Conservation (phyloP, 2,329 filamentous ascomycete genomes). For the Xylaria sp. region DNA sequence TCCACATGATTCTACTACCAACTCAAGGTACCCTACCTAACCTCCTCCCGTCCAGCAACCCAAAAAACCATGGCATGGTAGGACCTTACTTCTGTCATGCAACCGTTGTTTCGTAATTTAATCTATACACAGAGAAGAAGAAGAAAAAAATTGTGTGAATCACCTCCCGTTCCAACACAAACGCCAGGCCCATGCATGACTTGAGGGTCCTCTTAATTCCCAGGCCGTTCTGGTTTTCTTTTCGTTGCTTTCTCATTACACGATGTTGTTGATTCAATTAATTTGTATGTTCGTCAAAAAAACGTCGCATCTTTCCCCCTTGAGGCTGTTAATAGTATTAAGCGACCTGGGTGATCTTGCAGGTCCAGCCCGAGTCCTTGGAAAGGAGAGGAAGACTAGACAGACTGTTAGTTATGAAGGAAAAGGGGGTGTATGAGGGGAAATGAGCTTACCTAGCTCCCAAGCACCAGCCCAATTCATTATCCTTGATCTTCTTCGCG, state of each 20-base stretch:
- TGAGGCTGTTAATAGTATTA: conserved; percentile 32
- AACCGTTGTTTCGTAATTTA: conserved; percentile 7
- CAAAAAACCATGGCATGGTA: neutral
- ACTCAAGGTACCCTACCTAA: no score
- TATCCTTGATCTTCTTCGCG: conserved; percentile 96
- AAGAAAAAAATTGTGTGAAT: neutral
- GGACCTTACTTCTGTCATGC: conserved; percentile 8
- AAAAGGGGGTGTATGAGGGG: neutral
- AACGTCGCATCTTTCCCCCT: neutral
- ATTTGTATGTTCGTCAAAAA: conserved; percentile 3
- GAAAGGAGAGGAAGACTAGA: conserved; percentile 74
- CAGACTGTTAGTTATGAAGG: conserved; percentile 33
- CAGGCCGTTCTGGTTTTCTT: conserved; percentile 2
- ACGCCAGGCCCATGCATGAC: conserved; percentile 10
- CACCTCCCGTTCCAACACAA: conserved; percentile 8
- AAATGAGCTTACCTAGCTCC: conserved; percentile 71
- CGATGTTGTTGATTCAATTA: conserved; percentile 9
- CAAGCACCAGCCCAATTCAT: conserved; percentile 96
- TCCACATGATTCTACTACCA: no score
- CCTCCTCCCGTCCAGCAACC: no score
- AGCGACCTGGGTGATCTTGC: conserved; percentile 72
- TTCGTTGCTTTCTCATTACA: conserved; percentile 15
- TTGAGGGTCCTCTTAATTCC: conserved; percentile 5
- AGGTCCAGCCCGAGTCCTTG: conserved; percentile 81
- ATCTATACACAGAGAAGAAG: conserved; percentile 2